Conservation (phyloP, 208 protist genomes). For the Tritrichomonas musculus region DNA sequence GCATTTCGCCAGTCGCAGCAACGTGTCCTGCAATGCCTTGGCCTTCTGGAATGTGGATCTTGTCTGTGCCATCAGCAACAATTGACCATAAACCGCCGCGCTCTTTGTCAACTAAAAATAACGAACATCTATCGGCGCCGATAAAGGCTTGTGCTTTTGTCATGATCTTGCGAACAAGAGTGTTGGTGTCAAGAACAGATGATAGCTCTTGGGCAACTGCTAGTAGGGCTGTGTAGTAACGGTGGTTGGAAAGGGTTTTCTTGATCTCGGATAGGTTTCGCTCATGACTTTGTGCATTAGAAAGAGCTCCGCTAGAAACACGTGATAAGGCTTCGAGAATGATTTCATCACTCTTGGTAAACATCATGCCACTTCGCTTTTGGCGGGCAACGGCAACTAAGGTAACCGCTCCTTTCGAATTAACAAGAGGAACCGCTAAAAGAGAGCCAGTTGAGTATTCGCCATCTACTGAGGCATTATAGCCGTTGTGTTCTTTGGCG, state of each 20-base stretch:
- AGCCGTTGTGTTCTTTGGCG: background rate
- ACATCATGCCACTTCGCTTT: slow-evolving; percentile 18
- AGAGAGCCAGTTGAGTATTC: slow-evolving; percentile 16
- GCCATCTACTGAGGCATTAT: background rate
- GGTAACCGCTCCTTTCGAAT: background rate
- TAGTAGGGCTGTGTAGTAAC: background rate
- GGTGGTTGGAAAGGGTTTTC: background rate
- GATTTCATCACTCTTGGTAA: slow-evolving; percentile 1
- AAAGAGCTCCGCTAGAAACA: background rate
- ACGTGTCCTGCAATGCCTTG: slow-evolving; percentile 47
- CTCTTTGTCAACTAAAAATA: slow-evolving; percentile 27
- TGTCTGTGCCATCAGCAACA: background rate
- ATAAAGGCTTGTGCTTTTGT: slow-evolving; percentile 33
- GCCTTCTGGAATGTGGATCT: slow-evolving; percentile 29
- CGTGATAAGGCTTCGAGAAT: background rate
- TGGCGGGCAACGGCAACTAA: slow-evolving; percentile 8
- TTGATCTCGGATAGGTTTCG: background rate
- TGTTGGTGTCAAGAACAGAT: background rate
- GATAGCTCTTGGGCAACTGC: slow-evolving; percentile 17
- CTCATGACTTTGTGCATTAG: background rate
- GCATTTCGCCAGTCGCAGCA: slow-evolving; percentile 41
- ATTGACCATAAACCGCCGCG: background rate
- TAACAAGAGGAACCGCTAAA: background rate
- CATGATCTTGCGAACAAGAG: slow-evolving; percentile 18
- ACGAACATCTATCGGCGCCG: background rate